Evolutionary conservation across 2,329 filamentous ascomycete species (phyloP).

Genomic region (Phymatotrichopsis omnivora): DNA sequence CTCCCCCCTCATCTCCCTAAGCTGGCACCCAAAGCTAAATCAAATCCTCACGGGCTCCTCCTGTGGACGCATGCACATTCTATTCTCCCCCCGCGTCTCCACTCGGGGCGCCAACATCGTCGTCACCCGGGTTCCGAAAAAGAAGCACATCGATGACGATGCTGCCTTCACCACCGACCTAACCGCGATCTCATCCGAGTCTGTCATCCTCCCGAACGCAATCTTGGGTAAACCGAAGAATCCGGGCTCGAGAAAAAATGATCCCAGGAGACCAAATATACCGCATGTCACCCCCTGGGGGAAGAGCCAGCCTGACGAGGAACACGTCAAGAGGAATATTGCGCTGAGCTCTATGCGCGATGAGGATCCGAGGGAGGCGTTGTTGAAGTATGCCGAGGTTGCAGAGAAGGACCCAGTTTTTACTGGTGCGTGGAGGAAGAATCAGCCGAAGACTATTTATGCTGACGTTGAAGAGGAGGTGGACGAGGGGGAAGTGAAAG

Average conservation of each 20-base stretch:
- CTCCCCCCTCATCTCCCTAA: conserved; percentile 68
- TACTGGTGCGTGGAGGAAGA: conserved; percentile 84
- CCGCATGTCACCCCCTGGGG: conserved; percentile 80
- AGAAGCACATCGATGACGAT: conserved; percentile 90
- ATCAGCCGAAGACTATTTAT: conserved; percentile 86
- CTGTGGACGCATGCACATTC: conserved; percentile 77
- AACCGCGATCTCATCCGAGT: conserved; percentile 71
- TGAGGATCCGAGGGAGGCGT: conserved; percentile 86
- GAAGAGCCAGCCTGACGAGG: conserved; percentile 79
- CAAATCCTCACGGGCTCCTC: conserved; percentile 92
- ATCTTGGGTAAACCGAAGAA: conserved; percentile 36
- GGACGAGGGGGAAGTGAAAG: conserved; percentile 40
- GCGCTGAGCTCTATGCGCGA: conserved; percentile 87
- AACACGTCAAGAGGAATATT: conserved; percentile 78
- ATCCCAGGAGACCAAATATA: conserved; percentile 52
- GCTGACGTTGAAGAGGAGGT: conserved; percentile 82
- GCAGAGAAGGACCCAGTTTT: conserved; percentile 90
- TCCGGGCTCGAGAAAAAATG: conserved; percentile 2
- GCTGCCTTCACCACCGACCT: conserved; percentile 51
- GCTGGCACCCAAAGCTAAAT: conserved; percentile 92
- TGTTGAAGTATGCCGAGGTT: conserved; percentile 90
- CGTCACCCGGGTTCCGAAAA: conserved; percentile 88
- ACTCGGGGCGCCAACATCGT: conserved; percentile 72
- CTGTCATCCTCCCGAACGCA: conserved; percentile 61
- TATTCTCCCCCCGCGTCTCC: conserved; percentile 83